A percentile compares a stretch with the other conserved stretches of the same genome.
Conservation (phyloP, 257 asterid species). For the Thymus quinquecostatus region DNA sequence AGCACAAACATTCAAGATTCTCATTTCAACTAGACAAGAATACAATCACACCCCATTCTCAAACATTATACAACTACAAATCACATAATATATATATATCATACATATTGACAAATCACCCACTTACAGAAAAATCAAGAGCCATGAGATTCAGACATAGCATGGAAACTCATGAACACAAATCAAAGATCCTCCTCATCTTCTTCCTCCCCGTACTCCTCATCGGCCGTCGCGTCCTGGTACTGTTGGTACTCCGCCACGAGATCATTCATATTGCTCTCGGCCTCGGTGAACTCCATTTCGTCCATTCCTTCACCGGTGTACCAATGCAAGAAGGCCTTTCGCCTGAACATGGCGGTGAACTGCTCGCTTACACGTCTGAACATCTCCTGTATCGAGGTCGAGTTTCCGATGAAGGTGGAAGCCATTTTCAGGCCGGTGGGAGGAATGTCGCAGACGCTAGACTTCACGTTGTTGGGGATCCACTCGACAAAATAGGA, state of each 20-base stretch:
- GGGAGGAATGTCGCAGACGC: slow-evolving; percentile 54
- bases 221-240: slow-evolving; percentile 54
- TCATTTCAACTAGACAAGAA: background rate
- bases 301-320: slow-evolving; percentile 50
- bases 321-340: slow-evolving; percentile 57
- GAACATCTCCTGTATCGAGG: slow-evolving; percentile 59
- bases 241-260: slow-evolving; percentile 58
- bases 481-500: slow-evolving; percentile 49
- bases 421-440: slow-evolving; percentile 52
- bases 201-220: slow-evolving; percentile 46
- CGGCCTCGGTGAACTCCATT: slow-evolving; percentile 47
- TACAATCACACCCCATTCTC: background rate
- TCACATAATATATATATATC: slow-evolving; percentile 16
- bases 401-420: slow-evolving; percentile 51
- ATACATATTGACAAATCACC: slow-evolving; percentile 31
- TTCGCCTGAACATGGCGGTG: slow-evolving; percentile 51
- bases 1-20: slow-evolving; percentile 13
- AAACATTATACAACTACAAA: slow-evolving; percentile 13
- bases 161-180: slow-evolving; percentile 2
- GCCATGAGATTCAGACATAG: slow-evolving; percentile 34
- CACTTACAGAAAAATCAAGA: slow-evolving; percentile 20
- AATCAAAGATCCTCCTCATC: slow-evolving; percentile 42
- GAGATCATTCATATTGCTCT: slow-evolving; percentile 51
- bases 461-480: slow-evolving; percentile 52
- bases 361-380: slow-evolving; percentile 57